Conservation (phyloP, 768 basidiomycete species). For the Lactarius hatsudake region DNA sequence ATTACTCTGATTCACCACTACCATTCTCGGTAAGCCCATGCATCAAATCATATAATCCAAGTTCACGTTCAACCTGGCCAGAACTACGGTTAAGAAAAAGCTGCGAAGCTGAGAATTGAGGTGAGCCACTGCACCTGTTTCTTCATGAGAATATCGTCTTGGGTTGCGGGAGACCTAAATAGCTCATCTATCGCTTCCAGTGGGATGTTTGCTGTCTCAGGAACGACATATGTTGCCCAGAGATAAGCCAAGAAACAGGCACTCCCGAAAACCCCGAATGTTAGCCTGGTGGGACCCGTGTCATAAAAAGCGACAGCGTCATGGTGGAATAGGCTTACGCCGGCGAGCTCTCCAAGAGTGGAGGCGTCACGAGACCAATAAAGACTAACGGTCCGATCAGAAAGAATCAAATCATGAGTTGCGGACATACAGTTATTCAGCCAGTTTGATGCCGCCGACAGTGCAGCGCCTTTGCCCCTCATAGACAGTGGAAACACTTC, state of each 20-base stretch:
- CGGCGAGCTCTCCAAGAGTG: slow-evolving; percentile 58
- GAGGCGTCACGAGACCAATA: slow-evolving; percentile 71
- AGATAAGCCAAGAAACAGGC: slow-evolving; percentile 66
- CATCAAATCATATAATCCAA: slow-evolving; percentile 50
- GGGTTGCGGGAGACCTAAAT: slow-evolving; percentile 58
- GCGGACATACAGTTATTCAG: slow-evolving; percentile 59
- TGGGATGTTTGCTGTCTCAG: slow-evolving; percentile 75
- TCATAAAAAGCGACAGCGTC: neutral
- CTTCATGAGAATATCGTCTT: slow-evolving; percentile 50
- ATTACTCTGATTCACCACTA: neutral
- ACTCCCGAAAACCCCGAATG: slow-evolving; percentile 64
- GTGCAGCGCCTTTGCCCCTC: slow-evolving; percentile 76
- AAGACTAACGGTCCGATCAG: slow-evolving; percentile 46
- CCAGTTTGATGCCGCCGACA: slow-evolving; percentile 88
- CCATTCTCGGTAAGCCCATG: slow-evolving; percentile 32
- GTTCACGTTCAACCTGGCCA: slow-evolving; percentile 53
- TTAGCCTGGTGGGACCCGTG: slow-evolving; percentile 41
- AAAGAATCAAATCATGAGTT: neutral
- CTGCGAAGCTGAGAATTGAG: neutral
- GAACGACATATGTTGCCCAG: slow-evolving; percentile 67
- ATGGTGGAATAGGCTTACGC: slow-evolving; percentile 39
- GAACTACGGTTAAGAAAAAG: neutral
- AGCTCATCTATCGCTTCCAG: slow-evolving; percentile 74
- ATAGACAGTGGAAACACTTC: slow-evolving; percentile 81
- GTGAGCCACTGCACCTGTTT: slow-evolving; percentile 43